A percentile compares a stretch with the other conserved stretches of the same genome.
Conservation (phyloP, 108 stramenopile species). For the Cylindrotheca closterium region DNA sequence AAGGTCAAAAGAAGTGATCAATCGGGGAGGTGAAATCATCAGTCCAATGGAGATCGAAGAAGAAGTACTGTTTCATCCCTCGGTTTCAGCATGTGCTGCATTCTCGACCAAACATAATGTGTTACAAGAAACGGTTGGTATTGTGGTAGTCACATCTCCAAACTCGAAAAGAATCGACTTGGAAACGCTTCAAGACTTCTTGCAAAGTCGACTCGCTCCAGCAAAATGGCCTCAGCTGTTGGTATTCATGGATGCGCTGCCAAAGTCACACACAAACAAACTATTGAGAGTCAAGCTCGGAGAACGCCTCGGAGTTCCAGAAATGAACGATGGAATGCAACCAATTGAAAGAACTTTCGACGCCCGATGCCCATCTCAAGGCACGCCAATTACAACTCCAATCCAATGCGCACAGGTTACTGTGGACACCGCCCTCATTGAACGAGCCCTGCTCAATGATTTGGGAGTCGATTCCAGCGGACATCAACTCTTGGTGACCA, state of each 20-base stretch:
- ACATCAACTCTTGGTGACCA: slow-evolving; percentile 25
- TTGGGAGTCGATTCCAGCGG: background rate
- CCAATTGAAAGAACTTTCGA: slow-evolving; percentile 53
- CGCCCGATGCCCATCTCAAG: slow-evolving; percentile 52
- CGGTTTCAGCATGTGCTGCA: slow-evolving; percentile 38
- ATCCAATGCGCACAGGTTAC: slow-evolving; percentile 42
- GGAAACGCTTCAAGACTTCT: slow-evolving; percentile 40
- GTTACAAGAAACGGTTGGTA: slow-evolving; percentile 69
- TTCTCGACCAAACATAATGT: slow-evolving; percentile 57
- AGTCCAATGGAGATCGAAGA: slow-evolving; percentile 57
- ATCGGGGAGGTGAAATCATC: slow-evolving; percentile 60
- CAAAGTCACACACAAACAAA: slow-evolving; percentile 63
- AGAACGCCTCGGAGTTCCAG: slow-evolving; percentile 46
- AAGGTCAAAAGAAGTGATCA: slow-evolving; percentile 62
- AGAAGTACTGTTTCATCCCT: slow-evolving; percentile 39
- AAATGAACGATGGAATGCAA: slow-evolving; percentile 49
- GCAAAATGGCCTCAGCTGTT: slow-evolving; percentile 64
- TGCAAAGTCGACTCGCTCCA: slow-evolving; percentile 39
- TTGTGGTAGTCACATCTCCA: slow-evolving; percentile 47
- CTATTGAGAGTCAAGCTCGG: slow-evolving; percentile 53
- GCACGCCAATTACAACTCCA: slow-evolving; percentile 41
- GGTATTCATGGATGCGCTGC: slow-evolving; percentile 61
- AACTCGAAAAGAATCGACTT: slow-evolving; percentile 37
- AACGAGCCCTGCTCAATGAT: slow-evolving; percentile 26
- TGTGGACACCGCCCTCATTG: slow-evolving; percentile 25